Evolutionary conservation across 2,329 filamentous ascomycete species (phyloP).

Genomic region (Ascochyta pisi): DNA sequence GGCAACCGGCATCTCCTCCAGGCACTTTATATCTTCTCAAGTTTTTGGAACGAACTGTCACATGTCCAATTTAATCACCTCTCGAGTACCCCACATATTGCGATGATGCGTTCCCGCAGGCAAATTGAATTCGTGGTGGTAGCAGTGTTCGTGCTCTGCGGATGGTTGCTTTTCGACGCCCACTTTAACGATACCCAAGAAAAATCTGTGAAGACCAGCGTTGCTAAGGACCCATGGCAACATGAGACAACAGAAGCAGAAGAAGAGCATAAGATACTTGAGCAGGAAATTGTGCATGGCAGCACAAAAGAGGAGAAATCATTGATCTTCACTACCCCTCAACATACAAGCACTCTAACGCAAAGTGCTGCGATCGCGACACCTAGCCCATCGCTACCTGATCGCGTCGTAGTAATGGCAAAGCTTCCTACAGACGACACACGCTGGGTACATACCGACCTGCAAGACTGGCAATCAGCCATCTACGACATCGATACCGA

Average conservation of each 20-base stretch:
- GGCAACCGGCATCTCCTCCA: constrained; percentile 1
- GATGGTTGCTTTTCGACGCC: constrained; percentile 22
- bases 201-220: constrained; percentile 4
- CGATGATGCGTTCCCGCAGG: constrained; percentile 20
- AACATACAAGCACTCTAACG: constrained; percentile 10
- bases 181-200: constrained; percentile 16
- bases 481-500: constrained; percentile 41
- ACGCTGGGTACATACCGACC: constrained; percentile 26
- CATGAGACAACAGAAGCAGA: constrained; percentile 17
- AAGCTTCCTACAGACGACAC: constrained; percentile 27
- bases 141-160: constrained; percentile 22
- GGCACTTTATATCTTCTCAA: constrained; percentile 2
- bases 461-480: constrained; percentile 52
- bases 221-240: constrained; percentile 18
- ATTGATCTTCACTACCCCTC: too few species aligned
- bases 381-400: constrained; percentile 17
- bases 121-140: constrained; percentile 19
- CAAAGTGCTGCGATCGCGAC: constrained; percentile 14
- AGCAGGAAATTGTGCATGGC: constrained; percentile 12
- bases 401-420: constrained; percentile 31
- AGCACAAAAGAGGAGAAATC: too few species aligned
- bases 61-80: background rate
- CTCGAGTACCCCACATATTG: constrained; percentile 6
- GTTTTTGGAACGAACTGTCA: background rate
- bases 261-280: constrained; percentile 18